Evolutionary conservation across 2,329 filamentous ascomycete species (phyloP).

Genomic region (Fusarium miscanthi): DNA sequence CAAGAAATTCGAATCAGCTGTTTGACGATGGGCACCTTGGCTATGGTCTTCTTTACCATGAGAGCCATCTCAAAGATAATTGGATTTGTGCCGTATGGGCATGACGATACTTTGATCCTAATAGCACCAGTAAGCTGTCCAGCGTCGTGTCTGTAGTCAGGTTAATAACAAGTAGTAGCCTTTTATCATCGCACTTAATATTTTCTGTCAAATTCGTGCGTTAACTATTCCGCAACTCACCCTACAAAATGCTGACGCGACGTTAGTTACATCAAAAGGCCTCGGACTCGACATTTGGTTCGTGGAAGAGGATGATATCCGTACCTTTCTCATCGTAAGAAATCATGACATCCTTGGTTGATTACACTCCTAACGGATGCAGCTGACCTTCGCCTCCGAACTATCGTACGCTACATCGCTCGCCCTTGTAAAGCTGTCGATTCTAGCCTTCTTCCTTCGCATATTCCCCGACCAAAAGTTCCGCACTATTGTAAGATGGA

Average conservation of each 20-base stretch:
- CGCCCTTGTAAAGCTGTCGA: neutral
- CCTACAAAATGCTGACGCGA: neutral
- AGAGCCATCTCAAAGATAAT: neutral
- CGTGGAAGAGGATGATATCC: neutral
- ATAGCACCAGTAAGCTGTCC: neutral
- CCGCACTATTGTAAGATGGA: neutral
- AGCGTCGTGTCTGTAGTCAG: too few species aligned
- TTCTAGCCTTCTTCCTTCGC: conserved; percentile 8
- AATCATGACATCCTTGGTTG: fast-evolving
- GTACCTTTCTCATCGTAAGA: neutral
- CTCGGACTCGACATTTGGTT: neutral
- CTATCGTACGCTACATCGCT: neutral
- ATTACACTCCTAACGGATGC: neutral
- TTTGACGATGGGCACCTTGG: neutral
- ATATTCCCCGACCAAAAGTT: conserved; percentile 1
- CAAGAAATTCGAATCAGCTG: neutral
- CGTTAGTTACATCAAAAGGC: neutral
- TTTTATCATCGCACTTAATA: neutral
- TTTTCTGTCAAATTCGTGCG: neutral
- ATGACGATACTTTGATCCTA: neutral
- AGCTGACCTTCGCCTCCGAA: neutral
- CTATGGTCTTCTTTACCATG: neutral
- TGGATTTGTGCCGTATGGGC: neutral
- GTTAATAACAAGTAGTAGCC: neutral
- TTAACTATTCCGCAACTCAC: too few species aligned